Conservation (phyloP, 306 rosid species). For the Ormosia semicastrata region DNA sequence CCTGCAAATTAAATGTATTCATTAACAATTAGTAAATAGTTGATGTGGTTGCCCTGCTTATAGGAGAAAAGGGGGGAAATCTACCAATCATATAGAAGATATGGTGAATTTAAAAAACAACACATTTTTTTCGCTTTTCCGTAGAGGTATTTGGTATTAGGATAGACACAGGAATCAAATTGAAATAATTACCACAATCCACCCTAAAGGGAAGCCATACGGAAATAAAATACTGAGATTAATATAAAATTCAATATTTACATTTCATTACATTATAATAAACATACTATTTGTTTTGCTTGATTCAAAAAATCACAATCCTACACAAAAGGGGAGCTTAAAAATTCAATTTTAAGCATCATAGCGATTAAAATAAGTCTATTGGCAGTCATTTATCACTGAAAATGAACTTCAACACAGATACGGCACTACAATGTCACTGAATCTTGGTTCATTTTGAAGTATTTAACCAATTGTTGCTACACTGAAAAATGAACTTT, state of each 20-base stretch:
- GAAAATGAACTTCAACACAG: not conserved
- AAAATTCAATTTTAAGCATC: not conserved
- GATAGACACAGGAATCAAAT: not conserved
- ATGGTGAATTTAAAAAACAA: not conserved
- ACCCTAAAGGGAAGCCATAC: not conserved
- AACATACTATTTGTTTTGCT: not conserved
- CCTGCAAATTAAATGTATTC: conserved; percentile 39
- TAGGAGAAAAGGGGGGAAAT: not conserved
- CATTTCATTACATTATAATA: not conserved
- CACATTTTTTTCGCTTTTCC: not conserved
- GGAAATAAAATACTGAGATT: not conserved
- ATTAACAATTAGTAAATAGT: not conserved
- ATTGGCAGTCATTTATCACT: not conserved
- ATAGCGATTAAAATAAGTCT: not conserved
- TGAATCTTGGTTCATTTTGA: not conserved
- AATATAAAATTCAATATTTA: not conserved
- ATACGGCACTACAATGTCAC: not conserved
- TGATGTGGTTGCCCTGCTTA: not conserved
- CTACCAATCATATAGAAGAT: not conserved
- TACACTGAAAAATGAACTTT: not conserved
- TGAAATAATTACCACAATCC: not conserved
- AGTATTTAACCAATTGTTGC: not conserved
- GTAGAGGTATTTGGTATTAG: not conserved
- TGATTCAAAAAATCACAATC: not conserved
- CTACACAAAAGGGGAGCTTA: not conserved